A percentile compares a stretch with the other conserved stretches of the same genome.
Evolutionary conservation across 495 filamentous ascomycete species (phyloP).

Genomic region (Massariosphaeria phaeospora): DNA sequence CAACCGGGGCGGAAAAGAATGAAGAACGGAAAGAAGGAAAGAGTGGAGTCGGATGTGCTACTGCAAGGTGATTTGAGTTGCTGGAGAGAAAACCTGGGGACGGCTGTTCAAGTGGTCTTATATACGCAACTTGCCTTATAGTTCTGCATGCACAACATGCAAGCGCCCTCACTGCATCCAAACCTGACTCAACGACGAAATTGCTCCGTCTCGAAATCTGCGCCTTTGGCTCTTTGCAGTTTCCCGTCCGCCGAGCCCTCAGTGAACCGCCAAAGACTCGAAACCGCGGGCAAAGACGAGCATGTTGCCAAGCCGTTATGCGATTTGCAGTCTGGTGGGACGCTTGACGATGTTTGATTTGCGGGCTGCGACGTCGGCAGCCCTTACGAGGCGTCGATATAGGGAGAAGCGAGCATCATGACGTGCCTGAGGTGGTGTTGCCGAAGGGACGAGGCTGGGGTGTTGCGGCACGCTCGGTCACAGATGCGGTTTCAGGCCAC

Average conservation of each 20-base stretch:
- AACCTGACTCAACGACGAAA: constrained; percentile 8
- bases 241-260: background rate
- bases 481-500: constrained; percentile 27
- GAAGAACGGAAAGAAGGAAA: constrained; percentile 21
- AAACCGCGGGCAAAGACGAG: constrained; percentile 17
- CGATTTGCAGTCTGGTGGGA: constrained; percentile 13
- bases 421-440: constrained; percentile 7
- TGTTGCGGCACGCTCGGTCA: constrained; percentile 13
- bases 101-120: constrained; percentile 4
- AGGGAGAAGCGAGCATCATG: constrained; percentile 6
- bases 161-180: background rate
- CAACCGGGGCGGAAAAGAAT: constrained; percentile 41
- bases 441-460: background rate
- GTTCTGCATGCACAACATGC: background rate
- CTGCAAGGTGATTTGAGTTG: constrained; percentile 19
- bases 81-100: constrained; percentile 3
- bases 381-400: constrained; percentile 15
- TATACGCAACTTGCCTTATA: background rate
- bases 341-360: constrained; percentile 23
- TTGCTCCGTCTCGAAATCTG: constrained; percentile 27
- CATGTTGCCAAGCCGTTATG: constrained; percentile 26
- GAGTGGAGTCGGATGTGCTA: constrained; percentile 16
- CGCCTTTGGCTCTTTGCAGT: background rate
- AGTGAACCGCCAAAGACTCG: constrained; percentile 3
- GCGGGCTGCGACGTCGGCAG: constrained; percentile 24